Conservation (phyloP, 2,329 filamentous ascomycete genomes). For the Aspergillus sergii region DNA sequence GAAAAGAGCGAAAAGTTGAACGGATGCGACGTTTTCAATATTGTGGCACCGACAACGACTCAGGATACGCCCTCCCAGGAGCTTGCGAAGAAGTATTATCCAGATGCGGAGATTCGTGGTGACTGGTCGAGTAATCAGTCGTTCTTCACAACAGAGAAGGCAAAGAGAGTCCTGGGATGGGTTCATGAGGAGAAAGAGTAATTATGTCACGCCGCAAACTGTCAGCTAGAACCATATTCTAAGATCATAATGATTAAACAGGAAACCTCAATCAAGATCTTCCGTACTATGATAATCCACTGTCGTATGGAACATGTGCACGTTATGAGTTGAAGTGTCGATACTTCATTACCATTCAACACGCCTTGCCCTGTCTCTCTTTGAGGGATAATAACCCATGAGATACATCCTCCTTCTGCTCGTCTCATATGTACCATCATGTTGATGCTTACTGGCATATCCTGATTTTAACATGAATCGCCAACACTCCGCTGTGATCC, state of each 20-base stretch:
- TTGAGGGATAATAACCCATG: no score
- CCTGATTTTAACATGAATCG: no score
- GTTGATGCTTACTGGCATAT: no score
- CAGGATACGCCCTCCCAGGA: conserved; percentile 25
- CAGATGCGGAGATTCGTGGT: conserved; percentile 25
- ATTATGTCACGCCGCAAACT: conserved; percentile 10
- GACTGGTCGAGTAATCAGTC: conserved; percentile 26
- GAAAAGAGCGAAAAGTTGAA: conserved; percentile 35
- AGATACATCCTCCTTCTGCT: no score
- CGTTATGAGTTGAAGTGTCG: no score
- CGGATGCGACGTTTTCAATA: conserved; percentile 40
- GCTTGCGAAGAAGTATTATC: conserved; percentile 29
- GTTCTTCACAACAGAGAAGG: conserved; percentile 24
- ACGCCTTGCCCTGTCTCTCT: no score
- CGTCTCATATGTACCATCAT: no score
- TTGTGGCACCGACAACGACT: conserved; percentile 36
- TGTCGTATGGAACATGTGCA: no score
- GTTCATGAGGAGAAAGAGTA: conserved; percentile 34
- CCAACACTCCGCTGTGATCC: no score
- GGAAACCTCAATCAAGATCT: neutral
- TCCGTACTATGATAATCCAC: neutral
- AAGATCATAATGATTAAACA: neutral
- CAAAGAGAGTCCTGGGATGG: conserved; percentile 24
- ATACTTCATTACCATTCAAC: no score
- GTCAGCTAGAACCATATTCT: neutral